These are phyloP conservation scores for Crinitomyces ghanaensis DNA, from an alignment of 805 yeast genomes.

Conservation along the genomic window DNA sequence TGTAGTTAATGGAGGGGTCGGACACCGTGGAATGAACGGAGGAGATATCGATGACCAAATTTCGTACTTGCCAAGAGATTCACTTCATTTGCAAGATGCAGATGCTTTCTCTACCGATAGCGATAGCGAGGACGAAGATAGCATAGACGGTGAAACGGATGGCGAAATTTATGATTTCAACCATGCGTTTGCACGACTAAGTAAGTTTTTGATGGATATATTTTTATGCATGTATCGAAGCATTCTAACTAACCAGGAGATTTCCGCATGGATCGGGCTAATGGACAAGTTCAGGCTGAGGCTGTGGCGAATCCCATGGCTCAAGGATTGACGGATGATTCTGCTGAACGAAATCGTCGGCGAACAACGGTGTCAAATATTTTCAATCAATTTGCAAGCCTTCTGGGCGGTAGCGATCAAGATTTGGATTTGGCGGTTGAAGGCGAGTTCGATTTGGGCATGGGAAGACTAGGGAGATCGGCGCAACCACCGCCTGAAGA, in stretches of 20 bases:
- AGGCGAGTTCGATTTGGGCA: slow-evolving; percentile 10
- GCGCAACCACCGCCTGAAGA: slow-evolving; percentile 7
- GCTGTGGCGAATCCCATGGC: slow-evolving; percentile 7
- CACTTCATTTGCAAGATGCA: slow-evolving; percentile 4
- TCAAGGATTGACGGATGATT: neutral
- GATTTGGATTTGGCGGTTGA: slow-evolving; percentile 4
- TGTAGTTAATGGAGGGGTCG: slow-evolving; percentile 8
- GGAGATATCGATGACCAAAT: slow-evolving; percentile 14
- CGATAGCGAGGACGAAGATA: slow-evolving; percentile 6
- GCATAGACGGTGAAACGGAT: no score
- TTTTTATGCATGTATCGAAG: neutral
- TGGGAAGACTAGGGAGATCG: slow-evolving; percentile 8
- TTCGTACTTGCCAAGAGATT: neutral
- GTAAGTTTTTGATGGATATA: slow-evolving; percentile 6
- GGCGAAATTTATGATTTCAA: slow-evolving; percentile 8
- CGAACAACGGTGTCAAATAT: slow-evolving; percentile 7
- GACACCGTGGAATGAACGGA: slow-evolving; percentile 18
- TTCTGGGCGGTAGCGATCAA: slow-evolving; percentile 4
- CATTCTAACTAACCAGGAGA: slow-evolving; percentile 4
- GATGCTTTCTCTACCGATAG: slow-evolving; percentile 7
- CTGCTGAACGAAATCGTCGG: neutral
- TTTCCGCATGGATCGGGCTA: slow-evolving; percentile 7
- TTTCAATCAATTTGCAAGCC: slow-evolving; percentile 10
- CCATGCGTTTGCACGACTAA: slow-evolving; percentile 8
- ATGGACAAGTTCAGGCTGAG: slow-evolving; percentile 5